Evolutionary conservation across 805 yeast species (phyloP), one percentile per base, ranked within the genome.

Genomic region (Kazachstania kunashirensis): DNA sequence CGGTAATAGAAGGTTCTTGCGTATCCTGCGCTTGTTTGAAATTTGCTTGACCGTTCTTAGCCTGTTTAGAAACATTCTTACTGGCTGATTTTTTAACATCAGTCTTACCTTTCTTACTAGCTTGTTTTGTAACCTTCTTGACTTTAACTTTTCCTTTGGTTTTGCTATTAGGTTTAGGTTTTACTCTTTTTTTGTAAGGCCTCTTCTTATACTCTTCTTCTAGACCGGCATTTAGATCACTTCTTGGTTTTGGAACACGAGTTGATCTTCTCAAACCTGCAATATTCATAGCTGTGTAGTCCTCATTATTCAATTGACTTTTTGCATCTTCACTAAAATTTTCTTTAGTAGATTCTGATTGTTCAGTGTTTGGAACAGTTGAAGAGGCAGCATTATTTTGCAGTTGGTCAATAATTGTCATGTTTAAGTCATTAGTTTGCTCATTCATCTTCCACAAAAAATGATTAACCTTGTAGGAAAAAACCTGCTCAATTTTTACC

Each of bases 241-340:
- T 29, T 38, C 49, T 51, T 24, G 52, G 47, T 31, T 44, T 42
- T 13, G 40, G 46, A 8, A 48, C 48, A 41, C 57, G 50, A 17
- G 43, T 40, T 8, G 56, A 51, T 40, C 56, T 47, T 38, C 57
- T 48, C 12, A 51, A 39, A 19, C 44, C 45, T 5, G 19, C 13
- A 4, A n/a, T n/a, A n/a, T n/a, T n/a, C n/a, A n/a, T n/a, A n/a
- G n/a, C n/a, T n/a, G n/a, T n/a, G n/a, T n/a, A n/a, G n/a, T n/a
- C n/a, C n/a, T n/a, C n/a, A n/a, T n/a, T n/a, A n/a, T n/a, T n/a
- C n/a, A n/a, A n/a, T n/a, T n/a, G n/a, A n/a, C n/a, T n/a, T n/a
- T n/a, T n/a, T n/a, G n/a, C n/a, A n/a, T n/a, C n/a, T n/a, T n/a
- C n/a, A n/a, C n/a, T n/a, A n/a, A n/a, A n/a, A n/a, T n/a, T n/a